Evolutionary conservation across 1,284 basidiomycete species (phyloP), one percentile per base, ranked within the genome.

Genomic region (Omphalotus olearius): DNA sequence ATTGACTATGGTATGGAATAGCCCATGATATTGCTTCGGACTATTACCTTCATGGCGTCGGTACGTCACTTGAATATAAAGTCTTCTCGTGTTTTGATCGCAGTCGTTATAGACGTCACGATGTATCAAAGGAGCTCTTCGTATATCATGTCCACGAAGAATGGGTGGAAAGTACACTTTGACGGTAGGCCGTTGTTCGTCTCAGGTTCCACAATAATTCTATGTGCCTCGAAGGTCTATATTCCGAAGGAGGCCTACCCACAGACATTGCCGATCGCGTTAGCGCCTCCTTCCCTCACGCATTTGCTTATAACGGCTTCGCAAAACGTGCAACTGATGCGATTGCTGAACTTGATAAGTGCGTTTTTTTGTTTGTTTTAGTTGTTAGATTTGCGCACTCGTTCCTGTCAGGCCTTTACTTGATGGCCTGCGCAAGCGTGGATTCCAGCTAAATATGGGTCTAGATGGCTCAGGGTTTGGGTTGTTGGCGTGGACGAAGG

Each of bases 51-150:
- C 45, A 56, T 18, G 54, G 54, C 2, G 38, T 56, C 36, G 54
- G 54, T 52, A 39, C 3, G 54, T 25, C 10, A 10, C 3, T 6
- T 28, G 16, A 16, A 6, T 33, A 33, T 33, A 7, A 7, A 33
- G 16, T 9, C 10, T 6, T 11, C 10, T 14, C 23, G 10, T 26
- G 13, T 18, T n/a, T 35, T 20, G 9, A 42, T 23, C 17, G 16
- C 16, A 20, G 28, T n/a, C 13, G n/a, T 25, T 18, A 14, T 38
- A 78, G 78, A 80, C 46, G 74, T 82, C 4, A 83, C 82, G 2
- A 79, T 86, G 69, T 76, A 78, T 54, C 85, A 88, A 65, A 74
- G 85, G 16, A 73, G 72, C 28, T 73, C 79, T 3, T 86, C 81
- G 6, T 85, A 82, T 61, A 67, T 87, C 57, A 81, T 87, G 59